Conservation (phyloP, 495 filamentous ascomycete species). For the Talaromyces proteolyticus region DNA sequence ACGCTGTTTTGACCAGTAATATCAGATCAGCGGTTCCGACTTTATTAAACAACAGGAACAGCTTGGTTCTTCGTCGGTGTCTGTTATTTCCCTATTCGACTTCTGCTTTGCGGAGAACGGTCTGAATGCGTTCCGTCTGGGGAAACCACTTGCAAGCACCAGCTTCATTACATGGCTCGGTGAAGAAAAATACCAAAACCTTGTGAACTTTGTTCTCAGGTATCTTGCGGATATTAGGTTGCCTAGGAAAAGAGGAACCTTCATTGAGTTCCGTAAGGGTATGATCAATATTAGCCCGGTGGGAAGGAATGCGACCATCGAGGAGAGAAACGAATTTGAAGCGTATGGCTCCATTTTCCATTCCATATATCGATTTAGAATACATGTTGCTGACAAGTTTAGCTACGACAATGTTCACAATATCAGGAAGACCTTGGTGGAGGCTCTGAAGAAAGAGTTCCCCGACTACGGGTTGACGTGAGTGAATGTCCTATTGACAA, state of each 20-base stretch:
- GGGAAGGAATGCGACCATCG: constrained; percentile 79
- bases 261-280: constrained; percentile 92
- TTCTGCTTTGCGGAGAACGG: constrained; percentile 97
- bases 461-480: constrained; percentile 78
- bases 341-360: constrained; percentile 28
- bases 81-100: constrained; percentile 81
- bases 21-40: constrained; percentile 70
- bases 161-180: constrained; percentile 92
- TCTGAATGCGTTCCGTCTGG: constrained; percentile 80
- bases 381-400: constrained; percentile 11
- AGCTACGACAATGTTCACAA: constrained; percentile 70
- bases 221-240: constrained; percentile 83
- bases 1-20: background rate
- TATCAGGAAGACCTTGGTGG: constrained; percentile 66
- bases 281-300: constrained; percentile 95
- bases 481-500: constrained; percentile 22
- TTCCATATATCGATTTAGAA: background rate
- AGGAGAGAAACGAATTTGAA: constrained; percentile 77
- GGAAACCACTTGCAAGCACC: constrained; percentile 61
- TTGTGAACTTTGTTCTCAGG: constrained; percentile 80
- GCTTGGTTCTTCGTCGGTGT: constrained; percentile 56
- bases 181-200: constrained; percentile 83
- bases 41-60: constrained; percentile 94
- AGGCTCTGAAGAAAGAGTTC: constrained; percentile 72
- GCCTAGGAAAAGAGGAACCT: constrained; percentile 90